Base-by-base conservation (phyloP, 1,284 basidiomycete species). In the Veloboletus limbatus region DNA sequence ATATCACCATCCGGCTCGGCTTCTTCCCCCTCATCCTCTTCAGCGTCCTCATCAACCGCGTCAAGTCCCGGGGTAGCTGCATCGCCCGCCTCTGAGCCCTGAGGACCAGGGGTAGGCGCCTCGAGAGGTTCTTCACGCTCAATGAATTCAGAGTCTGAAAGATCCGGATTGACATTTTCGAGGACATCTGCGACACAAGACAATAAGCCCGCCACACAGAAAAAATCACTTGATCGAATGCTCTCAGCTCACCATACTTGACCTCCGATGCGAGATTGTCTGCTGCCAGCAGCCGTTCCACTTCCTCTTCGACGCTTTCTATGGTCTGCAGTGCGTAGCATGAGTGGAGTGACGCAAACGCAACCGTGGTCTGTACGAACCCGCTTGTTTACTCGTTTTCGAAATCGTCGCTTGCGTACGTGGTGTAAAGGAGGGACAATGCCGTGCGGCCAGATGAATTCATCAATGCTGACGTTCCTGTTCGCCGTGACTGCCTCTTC, bases 381-480 rank as follows among this genome's bases (percentile, higher is more conserved):
- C 56, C 91, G 72, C 65, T 82, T 80, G 61, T 92, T 92, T 28
- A 92, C 81, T 40, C 94, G 77, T 66, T 95, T 97, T 50, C 96
- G 78, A 69, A 98, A 99, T 31, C 97, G 76, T 22, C 97, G 81
- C 69, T 98, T 97, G 38, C 97, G 81, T 27, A 85, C 93, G 65
- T 95, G 85, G 48, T 89, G 82, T 55, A 99, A 71, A 8, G 97
- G 97, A 37, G 96, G 96, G 1, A 95, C 97, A 46, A 99, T 77
- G 6, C 97, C 97, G 60, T 99, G 96, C 0, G 91, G 94, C 84
- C 92, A 99, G 50, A 98, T 92, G 67, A 95, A 98, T 57, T 98
- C 96, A 56, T 97, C 93, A 25, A 96, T 81, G 57, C 88, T 94
- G 69, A 97, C 88, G 43, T 77, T 79, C 56, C 78, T 83, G 36